phyloP scores from a whole-genome alignment of 768 basidiomycete genomes.

The Phylloporus sp. region DNA sequence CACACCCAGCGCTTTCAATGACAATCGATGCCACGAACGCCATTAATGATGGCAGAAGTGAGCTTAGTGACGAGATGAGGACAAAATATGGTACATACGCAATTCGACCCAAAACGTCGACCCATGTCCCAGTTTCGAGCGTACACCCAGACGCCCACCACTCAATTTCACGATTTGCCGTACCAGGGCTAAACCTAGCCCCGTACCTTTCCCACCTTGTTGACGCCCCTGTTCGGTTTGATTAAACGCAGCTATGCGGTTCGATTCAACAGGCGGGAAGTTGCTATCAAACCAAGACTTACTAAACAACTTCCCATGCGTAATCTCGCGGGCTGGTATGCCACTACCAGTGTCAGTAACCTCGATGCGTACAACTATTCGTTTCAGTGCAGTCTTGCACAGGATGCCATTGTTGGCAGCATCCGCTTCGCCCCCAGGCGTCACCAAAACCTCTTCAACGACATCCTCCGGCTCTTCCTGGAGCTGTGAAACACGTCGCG shows the following conservation, averaged over 20 bases:
- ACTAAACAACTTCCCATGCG: conserved; percentile 69
- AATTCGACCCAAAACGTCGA: conserved; percentile 89
- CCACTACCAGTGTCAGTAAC: conserved; percentile 73
- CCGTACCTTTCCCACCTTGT: conserved; percentile 71
- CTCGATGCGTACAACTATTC: conserved; percentile 80
- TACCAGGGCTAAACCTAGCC: conserved; percentile 70
- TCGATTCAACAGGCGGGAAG: conserved; percentile 5
- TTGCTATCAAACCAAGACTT: conserved; percentile 19
- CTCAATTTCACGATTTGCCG: conserved; percentile 73
- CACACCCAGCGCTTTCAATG: conserved; percentile 51
- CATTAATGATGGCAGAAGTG: conserved; percentile 4
- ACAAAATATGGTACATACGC: conserved; percentile 34
- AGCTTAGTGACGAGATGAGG: conserved; percentile 6
- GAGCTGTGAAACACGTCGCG: neutral
- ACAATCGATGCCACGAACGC: conserved; percentile 3
- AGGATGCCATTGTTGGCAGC: neutral
- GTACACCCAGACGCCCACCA: conserved; percentile 70
- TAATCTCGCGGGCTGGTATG: conserved; percentile 60
- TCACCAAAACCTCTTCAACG: conserved; percentile 23
- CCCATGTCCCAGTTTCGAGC: conserved; percentile 58
- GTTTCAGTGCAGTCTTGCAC: conserved; percentile 37
- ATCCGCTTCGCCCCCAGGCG: conserved; percentile 34
- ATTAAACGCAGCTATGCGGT: conserved; percentile 61
- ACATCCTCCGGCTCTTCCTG: conserved; percentile 8
- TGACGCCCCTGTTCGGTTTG: conserved; percentile 73